A percentile compares a stretch with the other conserved stretches of the same genome.
These are phyloP conservation scores for Aurantiochytrium sp. DNA, from an alignment of 108 stramenopile species.

Conservation along the genomic window DNA sequence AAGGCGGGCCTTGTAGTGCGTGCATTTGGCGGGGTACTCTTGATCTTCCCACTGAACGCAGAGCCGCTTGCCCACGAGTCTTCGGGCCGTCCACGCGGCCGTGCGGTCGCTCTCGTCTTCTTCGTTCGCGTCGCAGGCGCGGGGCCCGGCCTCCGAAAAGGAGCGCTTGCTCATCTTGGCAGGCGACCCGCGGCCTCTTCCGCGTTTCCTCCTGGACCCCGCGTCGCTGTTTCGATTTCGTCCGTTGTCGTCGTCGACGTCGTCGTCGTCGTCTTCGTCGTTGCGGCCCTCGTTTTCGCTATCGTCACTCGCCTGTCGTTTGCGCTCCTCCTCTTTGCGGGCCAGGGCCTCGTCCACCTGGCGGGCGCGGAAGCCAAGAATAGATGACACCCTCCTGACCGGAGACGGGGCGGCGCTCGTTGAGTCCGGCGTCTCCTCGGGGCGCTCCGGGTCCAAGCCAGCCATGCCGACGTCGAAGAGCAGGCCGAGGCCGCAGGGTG, in stretches of 20 bases:
- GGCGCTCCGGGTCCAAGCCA: too few species aligned
- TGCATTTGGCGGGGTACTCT: not conserved
- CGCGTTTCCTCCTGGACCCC: not conserved
- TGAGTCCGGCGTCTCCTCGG: too few species aligned
- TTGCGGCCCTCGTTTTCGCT: too few species aligned
- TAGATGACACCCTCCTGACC: not conserved
- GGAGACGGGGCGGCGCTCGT: not conserved
- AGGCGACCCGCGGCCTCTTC: not conserved
- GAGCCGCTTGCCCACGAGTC: not conserved
- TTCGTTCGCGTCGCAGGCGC: not conserved
- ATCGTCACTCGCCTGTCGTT: not conserved
- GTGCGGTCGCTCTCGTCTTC: not conserved
- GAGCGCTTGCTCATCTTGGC: too few species aligned
- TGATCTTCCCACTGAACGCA: not conserved
- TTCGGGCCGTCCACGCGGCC: not conserved
- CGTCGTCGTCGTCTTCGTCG: too few species aligned
- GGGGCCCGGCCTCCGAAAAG: not conserved
- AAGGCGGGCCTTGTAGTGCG: not conserved
- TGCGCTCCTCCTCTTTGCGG: not conserved
- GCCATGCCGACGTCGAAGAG: constrained; percentile 26
- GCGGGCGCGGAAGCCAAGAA: not conserved
- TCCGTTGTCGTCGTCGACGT: too few species aligned
- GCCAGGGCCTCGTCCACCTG: not conserved
- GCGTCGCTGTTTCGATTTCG: not conserved
- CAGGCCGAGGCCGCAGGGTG: not conserved